These are phyloP conservation scores for Ophiostoma sp. DNA, from an alignment of 2,329 filamentous ascomycete species.

Conservation along the genomic window DNA sequence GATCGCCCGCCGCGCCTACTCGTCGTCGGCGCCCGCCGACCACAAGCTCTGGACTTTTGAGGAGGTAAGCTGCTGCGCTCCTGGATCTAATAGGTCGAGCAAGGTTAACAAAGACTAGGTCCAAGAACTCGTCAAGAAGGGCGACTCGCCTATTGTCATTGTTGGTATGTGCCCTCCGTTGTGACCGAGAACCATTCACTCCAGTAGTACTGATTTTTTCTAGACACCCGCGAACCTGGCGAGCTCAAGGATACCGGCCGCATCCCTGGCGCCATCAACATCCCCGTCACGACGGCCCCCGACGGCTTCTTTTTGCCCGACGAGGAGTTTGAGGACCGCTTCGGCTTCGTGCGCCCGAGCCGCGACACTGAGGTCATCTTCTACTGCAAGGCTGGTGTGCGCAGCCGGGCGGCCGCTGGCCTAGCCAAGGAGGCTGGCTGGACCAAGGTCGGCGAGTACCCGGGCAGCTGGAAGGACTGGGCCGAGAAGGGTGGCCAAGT, in stretches of 20 bases:
- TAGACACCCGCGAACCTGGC: conserved; percentile 70
- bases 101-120: conserved; percentile 38
- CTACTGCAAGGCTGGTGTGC: conserved; percentile 90
- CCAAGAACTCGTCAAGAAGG: conserved; percentile 39
- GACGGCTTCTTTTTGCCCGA: conserved; percentile 75
- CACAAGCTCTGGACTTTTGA: conserved; percentile 52
- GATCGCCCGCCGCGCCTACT: conserved; percentile 34
- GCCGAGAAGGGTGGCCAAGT: conserved; percentile 66
- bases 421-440: conserved; percentile 79
- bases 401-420: conserved; percentile 73
- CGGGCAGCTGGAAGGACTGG: conserved; percentile 84
- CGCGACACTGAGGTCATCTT: conserved; percentile 68
- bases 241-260: conserved; percentile 65
- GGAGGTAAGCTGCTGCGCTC: conserved; percentile 36
- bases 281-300: conserved; percentile 74
- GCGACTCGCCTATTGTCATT: conserved; percentile 43
- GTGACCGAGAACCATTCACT: too few relatives aligned
- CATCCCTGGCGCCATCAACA: conserved; percentile 80
- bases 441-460: conserved; percentile 68
- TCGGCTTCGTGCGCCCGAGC: conserved; percentile 70
- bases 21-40: conserved; percentile 31
- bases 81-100: too few relatives aligned
- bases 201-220: not conserved
- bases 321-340: conserved; percentile 80
- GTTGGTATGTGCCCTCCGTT: conserved; percentile 44